These are phyloP conservation scores for Pythium dissimile DNA, from an alignment of 352 stramenopile genomes.

Conservation along the genomic window DNA sequence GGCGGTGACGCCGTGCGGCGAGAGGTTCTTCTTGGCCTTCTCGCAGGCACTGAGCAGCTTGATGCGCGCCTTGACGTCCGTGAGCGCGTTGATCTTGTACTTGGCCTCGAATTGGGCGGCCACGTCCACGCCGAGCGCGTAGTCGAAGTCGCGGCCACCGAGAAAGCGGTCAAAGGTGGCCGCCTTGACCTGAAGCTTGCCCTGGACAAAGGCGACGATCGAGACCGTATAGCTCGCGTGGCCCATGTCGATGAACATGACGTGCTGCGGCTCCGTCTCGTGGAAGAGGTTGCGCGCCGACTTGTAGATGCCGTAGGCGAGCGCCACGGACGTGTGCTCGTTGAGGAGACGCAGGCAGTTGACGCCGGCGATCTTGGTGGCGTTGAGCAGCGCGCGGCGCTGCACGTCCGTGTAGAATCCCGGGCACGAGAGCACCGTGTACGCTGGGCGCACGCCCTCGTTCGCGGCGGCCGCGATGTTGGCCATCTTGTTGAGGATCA, in stretches of 20 bases:
- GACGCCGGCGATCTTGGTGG: slow-evolving; percentile 92
- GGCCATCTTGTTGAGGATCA: slow-evolving; percentile 98
- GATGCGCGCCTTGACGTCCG: slow-evolving; percentile 92
- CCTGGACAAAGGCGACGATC: slow-evolving; percentile 93
- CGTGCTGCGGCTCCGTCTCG: slow-evolving; percentile 91
- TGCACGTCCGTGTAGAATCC: slow-evolving; percentile 98
- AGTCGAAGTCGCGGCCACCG: slow-evolving; percentile 96
- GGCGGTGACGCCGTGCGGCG: slow-evolving; percentile 94
- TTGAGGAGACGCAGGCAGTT: slow-evolving; percentile 98
- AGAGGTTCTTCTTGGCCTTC: slow-evolving; percentile 99
- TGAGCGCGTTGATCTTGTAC: slow-evolving; percentile 92
- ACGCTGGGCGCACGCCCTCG: slow-evolving; percentile 81
- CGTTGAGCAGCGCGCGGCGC: slow-evolving; percentile 93
- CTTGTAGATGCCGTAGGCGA: slow-evolving; percentile 97
- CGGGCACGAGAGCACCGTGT: slow-evolving; percentile 95
- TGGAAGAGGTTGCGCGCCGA: slow-evolving; percentile 93
- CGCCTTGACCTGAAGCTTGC: slow-evolving; percentile 94
- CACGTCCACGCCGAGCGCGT: slow-evolving; percentile 92
- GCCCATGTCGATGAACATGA: slow-evolving; percentile 99
- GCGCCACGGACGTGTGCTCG: slow-evolving; percentile 95
- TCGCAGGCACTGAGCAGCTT: slow-evolving; percentile 98
- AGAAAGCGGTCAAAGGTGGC: slow-evolving; percentile 93
- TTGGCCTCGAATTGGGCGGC: slow-evolving; percentile 96
- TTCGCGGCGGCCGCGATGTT: slow-evolving; percentile 92
- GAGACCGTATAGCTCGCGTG: slow-evolving; percentile 92